phyloP scores from a whole-genome alignment of 352 stramenopile genomes.

The Globisporangium lucens region DNA sequence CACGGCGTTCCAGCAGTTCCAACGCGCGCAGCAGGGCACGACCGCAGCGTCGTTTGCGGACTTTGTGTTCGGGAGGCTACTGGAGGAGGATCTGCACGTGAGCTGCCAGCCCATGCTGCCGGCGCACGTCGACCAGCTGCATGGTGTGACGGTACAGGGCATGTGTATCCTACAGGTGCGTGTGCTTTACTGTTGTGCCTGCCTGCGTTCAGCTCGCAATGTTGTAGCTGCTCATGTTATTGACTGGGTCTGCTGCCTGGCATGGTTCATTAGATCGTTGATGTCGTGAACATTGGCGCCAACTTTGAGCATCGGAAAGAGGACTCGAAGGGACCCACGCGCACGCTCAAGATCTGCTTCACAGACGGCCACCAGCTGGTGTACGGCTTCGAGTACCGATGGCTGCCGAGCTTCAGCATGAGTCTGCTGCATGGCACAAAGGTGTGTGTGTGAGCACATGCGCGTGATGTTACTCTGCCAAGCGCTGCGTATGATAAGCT shows the following conservation, averaged over 20 bases:
- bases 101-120: conserved; percentile 67
- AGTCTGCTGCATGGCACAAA: conserved; percentile 61
- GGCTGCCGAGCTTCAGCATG: conserved; percentile 50
- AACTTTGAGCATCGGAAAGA: conserved; percentile 71
- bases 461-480: no score
- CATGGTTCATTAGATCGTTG: conserved; percentile 46
- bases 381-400: conserved; percentile 70
- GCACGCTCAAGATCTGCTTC: conserved; percentile 81
- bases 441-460: conserved; percentile 14
- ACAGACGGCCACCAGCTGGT: conserved; percentile 76
- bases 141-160: conserved; percentile 56
- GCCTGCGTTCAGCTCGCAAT: conserved; percentile 1
- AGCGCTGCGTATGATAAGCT: background rate
- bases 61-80: conserved; percentile 58
- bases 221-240: background rate
- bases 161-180: conserved; percentile 72
- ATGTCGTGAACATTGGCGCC: conserved; percentile 78
- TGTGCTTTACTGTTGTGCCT: background rate
- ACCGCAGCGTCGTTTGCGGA: conserved; percentile 22
- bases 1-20: conserved; percentile 29
- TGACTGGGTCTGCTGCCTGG: background rate
- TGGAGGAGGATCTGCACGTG: conserved; percentile 63
- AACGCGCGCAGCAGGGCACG: conserved; percentile 17
- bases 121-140: conserved; percentile 35
- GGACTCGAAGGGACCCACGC: conserved; percentile 48